Evolutionary conservation across 345 rosid genomes (phyloP).

Genomic region (Cardamine chenopodiifolia): DNA sequence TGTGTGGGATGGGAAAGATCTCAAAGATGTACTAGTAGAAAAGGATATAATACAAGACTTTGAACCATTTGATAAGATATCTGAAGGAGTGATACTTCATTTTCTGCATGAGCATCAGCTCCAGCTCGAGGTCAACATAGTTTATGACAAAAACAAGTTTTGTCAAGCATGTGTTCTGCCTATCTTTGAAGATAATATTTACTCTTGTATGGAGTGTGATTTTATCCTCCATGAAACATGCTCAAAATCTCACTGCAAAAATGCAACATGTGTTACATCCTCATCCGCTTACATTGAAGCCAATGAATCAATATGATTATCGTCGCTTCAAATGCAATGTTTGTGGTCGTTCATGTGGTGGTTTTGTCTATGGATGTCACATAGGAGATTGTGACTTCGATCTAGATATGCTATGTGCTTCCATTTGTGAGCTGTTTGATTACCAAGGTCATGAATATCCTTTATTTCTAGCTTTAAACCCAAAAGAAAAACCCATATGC

Average conservation of each 20-base stretch:
- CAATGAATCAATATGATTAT: not conserved
- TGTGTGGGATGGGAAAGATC: constrained; percentile 13
- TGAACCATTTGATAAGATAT: not conserved
- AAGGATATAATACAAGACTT: not conserved
- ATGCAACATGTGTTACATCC: constrained; percentile 2
- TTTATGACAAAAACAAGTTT: not conserved
- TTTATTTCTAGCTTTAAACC: not conserved
- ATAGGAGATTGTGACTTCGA: not conserved
- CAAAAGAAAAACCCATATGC: not conserved
- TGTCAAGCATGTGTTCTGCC: not conserved
- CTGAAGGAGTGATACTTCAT: constrained; percentile 2
- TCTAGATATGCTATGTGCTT: not conserved
- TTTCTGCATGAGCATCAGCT: constrained; percentile 24
- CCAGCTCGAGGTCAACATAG: not conserved
- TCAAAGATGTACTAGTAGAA: not conserved
- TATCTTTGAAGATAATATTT: not conserved
- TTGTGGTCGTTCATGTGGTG: not conserved
- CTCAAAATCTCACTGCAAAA: not conserved
- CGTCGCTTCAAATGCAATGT: not conserved
- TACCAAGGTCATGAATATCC: not conserved
- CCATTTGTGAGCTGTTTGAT: constrained; percentile 2
- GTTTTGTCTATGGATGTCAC: not conserved
- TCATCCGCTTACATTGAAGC: not conserved
- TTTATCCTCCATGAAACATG: constrained; percentile 17
- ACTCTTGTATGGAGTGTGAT: not conserved